Evolutionary conservation across 2,329 filamentous ascomycete species (phyloP).

Genomic region (Ophiosphaerella korrae): DNA sequence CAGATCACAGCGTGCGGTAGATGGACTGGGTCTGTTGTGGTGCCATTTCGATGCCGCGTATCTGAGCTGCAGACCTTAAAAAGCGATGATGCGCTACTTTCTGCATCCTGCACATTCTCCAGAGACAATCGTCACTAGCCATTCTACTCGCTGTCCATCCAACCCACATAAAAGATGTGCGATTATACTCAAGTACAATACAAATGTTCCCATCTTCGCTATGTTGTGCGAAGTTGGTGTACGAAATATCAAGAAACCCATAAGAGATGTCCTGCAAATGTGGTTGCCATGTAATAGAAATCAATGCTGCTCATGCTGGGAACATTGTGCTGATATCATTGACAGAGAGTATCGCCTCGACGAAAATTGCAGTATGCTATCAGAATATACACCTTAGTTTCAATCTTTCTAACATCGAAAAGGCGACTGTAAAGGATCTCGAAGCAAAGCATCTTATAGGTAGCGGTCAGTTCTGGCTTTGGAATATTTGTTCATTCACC

Average conservation of each 20-base stretch:
- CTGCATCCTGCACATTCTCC: slow-evolving; percentile 16
- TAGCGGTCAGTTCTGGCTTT: slow-evolving; percentile 4
- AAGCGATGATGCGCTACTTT: slow-evolving; percentile 25
- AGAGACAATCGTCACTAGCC: slow-evolving; percentile 5
- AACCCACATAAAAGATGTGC: slow-evolving; percentile 52
- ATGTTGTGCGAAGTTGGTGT: slow-evolving; percentile 63
- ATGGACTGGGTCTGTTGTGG: slow-evolving; percentile 11
- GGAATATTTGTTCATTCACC: slow-evolving; percentile 12
- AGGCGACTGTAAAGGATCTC: slow-evolving; percentile 44
- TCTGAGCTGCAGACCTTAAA: slow-evolving; percentile 22
- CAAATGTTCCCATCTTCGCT: slow-evolving; percentile 60
- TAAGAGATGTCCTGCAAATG: slow-evolving; percentile 60
- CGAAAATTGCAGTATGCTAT: slow-evolving; percentile 53
- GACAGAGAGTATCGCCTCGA: slow-evolving; percentile 54
- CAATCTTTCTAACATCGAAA: slow-evolving; percentile 17
- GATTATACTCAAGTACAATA: slow-evolving; percentile 65
- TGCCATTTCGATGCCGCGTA: slow-evolving; percentile 16
- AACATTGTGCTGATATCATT: slow-evolving; percentile 10
- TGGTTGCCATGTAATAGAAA: slow-evolving; percentile 55
- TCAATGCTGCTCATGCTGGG: neutral
- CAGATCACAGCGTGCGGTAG: slow-evolving; percentile 19
- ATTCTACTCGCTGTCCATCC: slow-evolving; percentile 7
- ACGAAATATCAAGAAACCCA: slow-evolving; percentile 60
- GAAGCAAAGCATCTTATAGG: slow-evolving; percentile 19
- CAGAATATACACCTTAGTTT: neutral